These are phyloP conservation scores for Peronospora tabacina DNA, from an alignment of 352 stramenopile species.

Conservation along the genomic window DNA sequence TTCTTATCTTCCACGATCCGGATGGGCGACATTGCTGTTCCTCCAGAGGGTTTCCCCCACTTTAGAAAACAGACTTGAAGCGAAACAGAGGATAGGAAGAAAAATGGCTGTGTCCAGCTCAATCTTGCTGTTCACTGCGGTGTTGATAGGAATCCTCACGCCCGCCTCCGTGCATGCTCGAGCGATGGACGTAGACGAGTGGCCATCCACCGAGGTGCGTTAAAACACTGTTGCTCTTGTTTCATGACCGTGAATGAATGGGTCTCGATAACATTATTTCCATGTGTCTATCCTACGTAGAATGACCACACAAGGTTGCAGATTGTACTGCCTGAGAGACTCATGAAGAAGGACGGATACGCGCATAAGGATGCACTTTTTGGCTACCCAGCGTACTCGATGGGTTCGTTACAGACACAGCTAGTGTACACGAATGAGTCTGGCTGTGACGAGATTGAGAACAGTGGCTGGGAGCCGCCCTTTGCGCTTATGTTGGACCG, in stretches of 20 bases:
- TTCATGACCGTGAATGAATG: slow-evolving; percentile 5
- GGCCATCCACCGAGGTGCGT: slow-evolving; percentile 72
- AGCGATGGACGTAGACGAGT: slow-evolving; percentile 75
- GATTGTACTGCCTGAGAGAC: slow-evolving; percentile 76
- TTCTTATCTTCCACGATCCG: background rate
- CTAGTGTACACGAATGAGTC: slow-evolving; percentile 85
- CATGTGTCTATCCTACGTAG: slow-evolving; percentile 21
- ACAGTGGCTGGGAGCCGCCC: slow-evolving; percentile 80
- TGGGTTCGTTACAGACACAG: slow-evolving; percentile 78
- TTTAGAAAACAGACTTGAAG: slow-evolving; percentile 13
- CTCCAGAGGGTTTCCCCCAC: slow-evolving; percentile 24
- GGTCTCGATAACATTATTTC: background rate
- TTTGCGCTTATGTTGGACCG: slow-evolving; percentile 95
- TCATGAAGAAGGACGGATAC: slow-evolving; percentile 91
- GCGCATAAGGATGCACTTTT: slow-evolving; percentile 95
- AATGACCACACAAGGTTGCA: slow-evolving; percentile 86
- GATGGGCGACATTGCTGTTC: slow-evolving; percentile 18
- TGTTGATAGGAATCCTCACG: slow-evolving; percentile 19
- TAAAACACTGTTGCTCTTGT: background rate
- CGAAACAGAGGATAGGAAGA: slow-evolving; percentile 12
- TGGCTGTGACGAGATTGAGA: slow-evolving; percentile 73
- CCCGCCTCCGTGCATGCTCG: slow-evolving; percentile 23
- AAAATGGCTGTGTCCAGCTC: slow-evolving; percentile 20
- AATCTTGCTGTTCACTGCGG: slow-evolving; percentile 15
- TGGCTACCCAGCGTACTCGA: slow-evolving; percentile 90